A percentile compares a stretch with the other conserved stretches of the same genome.
phyloP scores from a whole-genome alignment of 768 basidiomycete genomes.

The Boletellus ananas region DNA sequence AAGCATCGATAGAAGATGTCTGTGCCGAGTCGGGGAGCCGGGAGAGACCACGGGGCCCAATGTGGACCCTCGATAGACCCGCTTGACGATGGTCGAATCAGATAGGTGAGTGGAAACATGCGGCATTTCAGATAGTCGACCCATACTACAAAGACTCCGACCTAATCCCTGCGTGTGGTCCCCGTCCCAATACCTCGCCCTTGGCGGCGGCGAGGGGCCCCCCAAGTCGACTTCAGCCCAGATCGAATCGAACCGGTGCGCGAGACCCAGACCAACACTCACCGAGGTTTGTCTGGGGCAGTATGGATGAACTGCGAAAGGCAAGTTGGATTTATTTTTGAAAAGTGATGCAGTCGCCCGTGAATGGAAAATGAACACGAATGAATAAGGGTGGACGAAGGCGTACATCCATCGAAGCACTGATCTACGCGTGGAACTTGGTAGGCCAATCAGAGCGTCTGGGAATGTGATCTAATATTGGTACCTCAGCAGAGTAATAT shows the following conservation, averaged over 20 bases:
- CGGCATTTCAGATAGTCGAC: slow-evolving; percentile 6
- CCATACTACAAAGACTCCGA: slow-evolving; percentile 63
- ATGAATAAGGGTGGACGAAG: background rate
- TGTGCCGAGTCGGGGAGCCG: too few species aligned
- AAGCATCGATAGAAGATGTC: too few species aligned
- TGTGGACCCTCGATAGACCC: too few species aligned
- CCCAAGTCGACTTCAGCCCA: slow-evolving; percentile 87
- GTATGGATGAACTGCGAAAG: slow-evolving; percentile 8
- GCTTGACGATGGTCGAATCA: background rate
- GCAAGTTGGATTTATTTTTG: slow-evolving; percentile 11
- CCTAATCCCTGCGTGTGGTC: slow-evolving; percentile 79
- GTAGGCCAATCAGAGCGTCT: slow-evolving; percentile 75
- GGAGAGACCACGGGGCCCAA: too few species aligned
- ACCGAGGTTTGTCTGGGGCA: slow-evolving; percentile 50
- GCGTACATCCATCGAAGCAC: slow-evolving; percentile 63
- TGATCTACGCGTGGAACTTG: slow-evolving; percentile 76
- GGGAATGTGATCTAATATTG: slow-evolving; percentile 72
- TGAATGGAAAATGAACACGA: background rate
- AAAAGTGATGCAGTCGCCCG: too few species aligned
- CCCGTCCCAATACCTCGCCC: slow-evolving; percentile 64
- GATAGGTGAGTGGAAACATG: background rate
- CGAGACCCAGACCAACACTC: slow-evolving; percentile 76
- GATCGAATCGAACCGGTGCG: slow-evolving; percentile 79
- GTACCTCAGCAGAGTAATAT: slow-evolving; percentile 74
- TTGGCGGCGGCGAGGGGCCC: slow-evolving; percentile 63